Evolutionary conservation across 2,329 filamentous ascomycete genomes (phyloP).

Genomic region (Monosporascus cannonballus): DNA sequence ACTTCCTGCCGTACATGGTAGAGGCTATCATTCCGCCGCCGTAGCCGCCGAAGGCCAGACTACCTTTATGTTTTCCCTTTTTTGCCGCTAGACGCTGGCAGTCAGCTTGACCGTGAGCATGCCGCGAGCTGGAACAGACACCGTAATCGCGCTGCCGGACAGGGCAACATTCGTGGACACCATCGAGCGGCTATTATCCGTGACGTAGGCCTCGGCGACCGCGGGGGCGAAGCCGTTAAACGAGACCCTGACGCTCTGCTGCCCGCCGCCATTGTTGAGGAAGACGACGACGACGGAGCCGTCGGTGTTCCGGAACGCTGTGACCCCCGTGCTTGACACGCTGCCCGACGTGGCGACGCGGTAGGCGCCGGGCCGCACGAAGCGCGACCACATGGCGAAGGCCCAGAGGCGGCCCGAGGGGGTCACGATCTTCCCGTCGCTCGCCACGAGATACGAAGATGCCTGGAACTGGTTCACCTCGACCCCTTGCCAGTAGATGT

Average conservation of each 20-base stretch:
- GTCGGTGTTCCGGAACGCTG: constrained; percentile 17
- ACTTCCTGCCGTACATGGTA: too few relatives aligned
- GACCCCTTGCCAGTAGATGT: constrained; percentile 43
- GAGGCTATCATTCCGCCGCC: too few relatives aligned
- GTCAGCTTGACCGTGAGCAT: constrained; percentile 15
- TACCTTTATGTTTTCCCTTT: too few relatives aligned
- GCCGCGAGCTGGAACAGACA: constrained; percentile 9
- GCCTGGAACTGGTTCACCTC: constrained; percentile 22
- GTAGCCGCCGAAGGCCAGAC: too few relatives aligned
- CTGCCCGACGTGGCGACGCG: constrained; percentile 15
- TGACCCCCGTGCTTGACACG: constrained; percentile 12
- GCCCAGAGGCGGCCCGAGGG: constrained; percentile 20
- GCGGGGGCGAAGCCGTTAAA: constrained; percentile 8
- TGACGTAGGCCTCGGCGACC: constrained; percentile 10
- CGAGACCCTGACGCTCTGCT: constrained; percentile 11
- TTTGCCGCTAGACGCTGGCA: not conserved
- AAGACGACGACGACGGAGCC: constrained; percentile 18
- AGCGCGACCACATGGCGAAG: constrained; percentile 20
- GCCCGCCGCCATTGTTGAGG: constrained; percentile 14
- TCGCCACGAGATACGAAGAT: constrained; percentile 21
- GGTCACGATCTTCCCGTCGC: constrained; percentile 14
- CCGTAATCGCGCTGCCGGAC: constrained; percentile 7
- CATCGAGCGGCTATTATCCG: constrained; percentile 15
- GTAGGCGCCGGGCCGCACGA: constrained; percentile 16
- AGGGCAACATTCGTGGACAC: constrained; percentile 2